Base-by-base conservation (phyloP, 495 filamentous ascomycete species). In the Penicillium egyptiacum region DNA sequence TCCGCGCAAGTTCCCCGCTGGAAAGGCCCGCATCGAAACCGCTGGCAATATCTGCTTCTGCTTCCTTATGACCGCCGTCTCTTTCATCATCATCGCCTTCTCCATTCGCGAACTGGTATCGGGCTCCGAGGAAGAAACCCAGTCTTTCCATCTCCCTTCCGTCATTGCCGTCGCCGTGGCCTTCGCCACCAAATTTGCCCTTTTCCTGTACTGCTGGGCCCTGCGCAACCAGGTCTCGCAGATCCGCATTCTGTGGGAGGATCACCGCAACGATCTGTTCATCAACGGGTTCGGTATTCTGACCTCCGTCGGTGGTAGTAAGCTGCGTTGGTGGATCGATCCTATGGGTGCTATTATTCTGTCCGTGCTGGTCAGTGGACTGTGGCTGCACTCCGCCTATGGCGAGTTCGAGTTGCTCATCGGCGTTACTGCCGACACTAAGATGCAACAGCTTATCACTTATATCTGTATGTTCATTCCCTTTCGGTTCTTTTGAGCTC, bases 31-130 rank as follows among this genome's bases (percentile, higher is more conserved):
- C 20, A 89, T 98, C 50, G 94, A 98, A 73, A 98, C 92, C 5
- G 90, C 91, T 1, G 94, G 94, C 44, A 98, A 98, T 66, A 98
- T 98, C 62, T 84, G 87, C 59, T 98, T 98, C 79, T 96, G 93
- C 75, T 96, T 95, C 75, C 80, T 98, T 63, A 98, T 98, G 94
- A 89, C 84, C 45, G 78, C 90, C 44, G 93, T 98, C 17, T 96
- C 92, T 3, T 79, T 90, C 60, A 89, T 98, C 70, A 80, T 98
- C 22, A 91, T 98, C 58, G 91, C 93, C 41, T 87, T 96, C 70
- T 91, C 91, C 0, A 76, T 83, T 26, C 80, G 85, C 22, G 87
- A 95, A 35, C 76, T 98, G 8, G 77, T 69, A 11, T 56, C 51
- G 6, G 76, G 74, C 42, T 78, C 71, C 17, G 65, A 72, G 12